Conservation (phyloP, 805 yeast genomes). For the Starmerella kuoi region DNA sequence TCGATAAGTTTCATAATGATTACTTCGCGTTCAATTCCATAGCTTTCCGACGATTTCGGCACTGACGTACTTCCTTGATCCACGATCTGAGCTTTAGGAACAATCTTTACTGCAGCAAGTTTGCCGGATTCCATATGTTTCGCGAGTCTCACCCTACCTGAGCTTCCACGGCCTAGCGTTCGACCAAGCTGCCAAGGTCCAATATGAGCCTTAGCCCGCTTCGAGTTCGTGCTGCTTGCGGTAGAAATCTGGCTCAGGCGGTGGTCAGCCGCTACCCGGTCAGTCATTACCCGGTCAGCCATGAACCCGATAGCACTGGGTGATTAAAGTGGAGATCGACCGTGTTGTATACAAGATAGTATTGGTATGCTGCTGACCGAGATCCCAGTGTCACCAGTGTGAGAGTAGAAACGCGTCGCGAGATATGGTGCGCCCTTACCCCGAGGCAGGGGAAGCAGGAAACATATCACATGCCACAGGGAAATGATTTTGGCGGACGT, state of each 20-base stretch:
- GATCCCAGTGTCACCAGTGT: not conserved
- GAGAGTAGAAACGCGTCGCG: conserved; percentile 8
- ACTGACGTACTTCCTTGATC: conserved; percentile 3
- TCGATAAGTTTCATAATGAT: conserved; percentile 92
- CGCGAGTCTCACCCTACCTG: conserved; percentile 89
- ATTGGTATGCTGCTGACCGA: conserved; percentile 17
- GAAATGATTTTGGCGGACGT: no score
- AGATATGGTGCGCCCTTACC: not conserved
- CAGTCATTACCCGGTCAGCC: conserved; percentile 11
- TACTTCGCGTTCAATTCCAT: conserved; percentile 94
- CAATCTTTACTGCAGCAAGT: conserved; percentile 92
- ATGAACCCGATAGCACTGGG: not conserved
- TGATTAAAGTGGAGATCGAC: not conserved
- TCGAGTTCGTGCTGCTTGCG: conserved; percentile 30
- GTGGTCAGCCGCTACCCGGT: conserved; percentile 18
- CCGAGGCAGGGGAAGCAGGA: no score
- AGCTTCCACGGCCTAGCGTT: conserved; percentile 91
- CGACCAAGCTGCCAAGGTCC: conserved; percentile 97
- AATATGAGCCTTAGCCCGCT: conserved; percentile 46
- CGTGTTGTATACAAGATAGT: not conserved
- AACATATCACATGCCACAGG: no score
- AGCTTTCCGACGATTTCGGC: conserved; percentile 36
- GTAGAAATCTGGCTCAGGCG: conserved; percentile 24
- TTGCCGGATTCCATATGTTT: conserved; percentile 73
- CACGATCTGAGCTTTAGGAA: conserved; percentile 63